A percentile compares a stretch with the other conserved stretches of the same genome.
These are phyloP conservation scores for Phytophthora macrochlamydospora DNA, from an alignment of 352 stramenopile genomes.

Conservation along the genomic window DNA sequence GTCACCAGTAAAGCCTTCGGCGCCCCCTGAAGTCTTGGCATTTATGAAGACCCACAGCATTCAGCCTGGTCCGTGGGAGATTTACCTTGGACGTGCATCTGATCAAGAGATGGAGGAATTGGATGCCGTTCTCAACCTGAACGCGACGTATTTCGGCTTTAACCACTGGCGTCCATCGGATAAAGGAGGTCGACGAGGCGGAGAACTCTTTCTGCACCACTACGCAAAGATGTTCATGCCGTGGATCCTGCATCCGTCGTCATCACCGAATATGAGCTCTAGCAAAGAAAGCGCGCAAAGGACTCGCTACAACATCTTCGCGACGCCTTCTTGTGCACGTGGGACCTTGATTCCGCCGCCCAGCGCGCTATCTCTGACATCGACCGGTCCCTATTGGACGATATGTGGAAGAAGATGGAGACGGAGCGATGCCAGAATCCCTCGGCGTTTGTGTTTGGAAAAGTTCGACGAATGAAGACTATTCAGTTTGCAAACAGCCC, in stretches of 20 bases:
- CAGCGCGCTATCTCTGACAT: constrained; percentile 74
- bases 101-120: constrained; percentile 76
- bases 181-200: constrained; percentile 65
- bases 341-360: constrained; percentile 76
- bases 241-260: constrained; percentile 66
- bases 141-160: constrained; percentile 78
- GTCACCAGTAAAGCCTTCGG: constrained; percentile 68
- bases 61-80: constrained; percentile 78
- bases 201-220: constrained; percentile 85
- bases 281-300: constrained; percentile 65
- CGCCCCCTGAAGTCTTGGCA: constrained; percentile 64
- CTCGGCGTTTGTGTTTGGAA: constrained; percentile 76
- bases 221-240: constrained; percentile 85
- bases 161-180: constrained; percentile 78
- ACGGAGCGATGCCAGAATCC: constrained; percentile 67
- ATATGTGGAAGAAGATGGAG: constrained; percentile 88
- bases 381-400: constrained; percentile 73
- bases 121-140: constrained; percentile 65
- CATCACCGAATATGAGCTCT: constrained; percentile 48
- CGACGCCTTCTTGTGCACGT: constrained; percentile 85
- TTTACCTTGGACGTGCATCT: constrained; percentile 74
- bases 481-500: constrained; percentile 72
- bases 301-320: constrained; percentile 65
- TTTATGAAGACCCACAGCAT: constrained; percentile 85
- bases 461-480: constrained; percentile 68